Base-by-base conservation (phyloP, 768 basidiomycete genomes). In the Xerocomus spinulosus region DNA sequence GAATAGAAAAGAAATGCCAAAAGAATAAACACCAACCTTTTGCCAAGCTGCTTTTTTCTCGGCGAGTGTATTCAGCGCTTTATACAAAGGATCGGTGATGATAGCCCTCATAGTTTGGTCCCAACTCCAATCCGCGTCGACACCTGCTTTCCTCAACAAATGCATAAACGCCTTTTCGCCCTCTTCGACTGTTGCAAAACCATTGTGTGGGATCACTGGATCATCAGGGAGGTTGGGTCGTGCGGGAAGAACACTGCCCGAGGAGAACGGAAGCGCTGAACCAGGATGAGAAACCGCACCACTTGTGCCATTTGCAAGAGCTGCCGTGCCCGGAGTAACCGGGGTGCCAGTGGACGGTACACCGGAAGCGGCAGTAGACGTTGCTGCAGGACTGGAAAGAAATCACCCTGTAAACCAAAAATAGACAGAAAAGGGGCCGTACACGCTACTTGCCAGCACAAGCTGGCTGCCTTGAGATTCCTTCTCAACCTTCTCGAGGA, bases 31-130 rank as follows among this genome's bases (percentile, higher is more conserved):
- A 63, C 78, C 32, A 46, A 92, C 93, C 79, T 93, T 92, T 69
- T 94, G 90, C 81, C 90, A 99, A 46, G 85, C 82, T 46, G 83
- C 74, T 71, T 96, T 98, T 73, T 93, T 94, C 71, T 99, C 93
- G 14, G 92, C 92, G 40, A 97, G 76, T 37, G 87, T 92, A 63
- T 87, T 88, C 51, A 99, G 75, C 36, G 92, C 87, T 72, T 92
- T 94, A 73, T 97, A 99, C 55, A 96, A 69, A 36, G 96, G 95
- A 73, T 98, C 95, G 58, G 92, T 97, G 69, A 99, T 95, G 68
- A 96, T 92, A 59, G 91, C 87, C 63, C 94, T 81, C 90, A 98
- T 96, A 44, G 93, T 92, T 71, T 90, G 84, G 67, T 99, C 96
- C 96, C 96, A 99, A 29, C 92, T 92, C 89, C 91, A 97, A 54